Base-by-base conservation (phyloP, 352 stramenopile genomes). In the Phytophthora vignae region DNA sequence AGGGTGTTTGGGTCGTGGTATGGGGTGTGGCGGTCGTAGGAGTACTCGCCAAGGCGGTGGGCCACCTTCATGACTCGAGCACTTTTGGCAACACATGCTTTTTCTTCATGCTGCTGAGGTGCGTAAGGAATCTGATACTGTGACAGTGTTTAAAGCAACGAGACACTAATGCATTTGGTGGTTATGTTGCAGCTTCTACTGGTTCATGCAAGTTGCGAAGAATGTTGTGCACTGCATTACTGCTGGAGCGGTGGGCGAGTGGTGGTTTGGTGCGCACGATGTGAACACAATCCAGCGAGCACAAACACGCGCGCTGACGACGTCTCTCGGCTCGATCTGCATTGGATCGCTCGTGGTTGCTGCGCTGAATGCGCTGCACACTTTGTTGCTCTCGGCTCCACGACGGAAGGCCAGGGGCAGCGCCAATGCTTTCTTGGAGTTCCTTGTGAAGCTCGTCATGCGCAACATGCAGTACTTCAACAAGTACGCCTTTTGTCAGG, bases 31-130 rank as follows among this genome's bases (percentile, higher is more conserved):
- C 87, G 0, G 83, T 94, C 21, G 74, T 96, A 14, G 90, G 90
- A 9, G 79, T 96, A 6, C 74, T 94, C 12, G 81, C 83, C 11
- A 93, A 88, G 54, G 79, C 83, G 19, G 71, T 90, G 11, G 69
- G 55, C 15, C 31, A 74, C 25, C 69, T 83, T 11, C 81, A 89
- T n/a, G 87, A 94, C 62, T 74, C 77, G 6, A 90, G 69, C 29
- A 88, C 76, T 5, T 88, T 87, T 59, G 79, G 85, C n/a, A 94
- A 96, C 60, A 72, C 82, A 14, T 84, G 76, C 55, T 91, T 95
- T 54, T 96, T 96, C 73, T 92, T 95, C 63, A 90, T 96, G 74
- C 73, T 96, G 19, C 73, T 96, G 11, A 96, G 90, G 90, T 95
- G 72, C 5, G 49, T 36, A 52, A 19, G 5, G 21, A 31, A 0